Evolutionary conservation across 2,329 filamentous ascomycete genomes (phyloP), one percentile per base, ranked within the genome.

Genomic region (Fusarium metavorans): DNA sequence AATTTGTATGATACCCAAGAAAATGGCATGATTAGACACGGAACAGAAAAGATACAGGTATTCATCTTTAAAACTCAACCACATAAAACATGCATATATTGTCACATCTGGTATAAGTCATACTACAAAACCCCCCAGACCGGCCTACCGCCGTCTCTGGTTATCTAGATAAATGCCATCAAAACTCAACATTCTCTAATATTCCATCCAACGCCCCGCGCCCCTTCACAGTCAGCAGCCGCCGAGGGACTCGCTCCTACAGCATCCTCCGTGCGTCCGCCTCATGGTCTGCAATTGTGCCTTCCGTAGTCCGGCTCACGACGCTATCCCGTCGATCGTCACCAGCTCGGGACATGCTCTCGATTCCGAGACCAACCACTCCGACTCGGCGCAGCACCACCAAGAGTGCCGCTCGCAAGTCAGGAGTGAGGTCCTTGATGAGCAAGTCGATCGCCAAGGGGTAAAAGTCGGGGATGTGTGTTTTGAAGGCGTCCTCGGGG

Each of bases 361-460:
- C 84, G 61, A 91, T 90, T 4, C 89, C 90, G 1, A 93, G 81
- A 20, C 86, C 88, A 4, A 93, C 90, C 84, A 98, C 96, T 61
- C 97, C 97, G 2, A 98, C 92, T 41, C 95, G 88, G 76, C 92
- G 88, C 71, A 98, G 87, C 27, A 98, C 88, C 1, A 91, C 89
- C 71, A 98, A 92, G 48, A 99, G 87, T 1, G 94, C 93, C 11
- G 90, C 84, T 70, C 97, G 91, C 35, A 98, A 87, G 74, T 99
- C 97, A 2, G 88, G 81, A 13, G 92, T 94, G 76, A 98, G 88
- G 75, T 98, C 96, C 70, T 94, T 94, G 72, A 89, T 90, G 65
- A 99, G 86, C 18, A 99, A 85, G 63, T 97, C 95, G 0, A 98
- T 91, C 5, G 92, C 90, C 18, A 98, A 86, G 4, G 95, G 95